Percentiles rank a stretch among this genome's conserved stretches.
Conservation (phyloP, 805 yeast genomes). For the Blastobotrys americana region DNA sequence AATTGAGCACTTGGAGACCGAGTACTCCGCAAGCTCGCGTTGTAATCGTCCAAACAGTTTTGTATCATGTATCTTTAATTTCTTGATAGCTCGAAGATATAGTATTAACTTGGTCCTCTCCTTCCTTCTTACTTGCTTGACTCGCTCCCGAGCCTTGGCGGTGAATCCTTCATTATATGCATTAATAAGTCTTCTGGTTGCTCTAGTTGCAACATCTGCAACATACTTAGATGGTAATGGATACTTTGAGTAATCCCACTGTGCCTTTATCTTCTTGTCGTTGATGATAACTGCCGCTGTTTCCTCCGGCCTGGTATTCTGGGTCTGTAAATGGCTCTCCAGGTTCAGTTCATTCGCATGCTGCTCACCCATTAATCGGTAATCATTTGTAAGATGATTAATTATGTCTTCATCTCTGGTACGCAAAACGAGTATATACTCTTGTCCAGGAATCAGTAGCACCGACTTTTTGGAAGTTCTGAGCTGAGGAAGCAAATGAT, state of each 20-base stretch:
- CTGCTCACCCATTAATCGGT: neutral
- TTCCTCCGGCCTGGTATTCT: no score
- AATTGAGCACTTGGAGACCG: no score
- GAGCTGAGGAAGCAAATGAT: neutral
- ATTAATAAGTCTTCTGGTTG: neutral
- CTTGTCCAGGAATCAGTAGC: neutral
- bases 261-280: neutral
- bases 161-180: neutral
- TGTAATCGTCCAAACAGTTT: constrained; percentile 8
- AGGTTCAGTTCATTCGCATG: neutral
- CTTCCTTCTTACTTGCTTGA: neutral
- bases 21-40: constrained; percentile 24
- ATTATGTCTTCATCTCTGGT: neutral
- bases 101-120: constrained; percentile 15
- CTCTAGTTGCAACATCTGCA: neutral
- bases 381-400: neutral
- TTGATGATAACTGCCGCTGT: neutral
- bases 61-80: constrained; percentile 5
- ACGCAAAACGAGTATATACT: neutral
- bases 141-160: neutral
- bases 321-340: no score
- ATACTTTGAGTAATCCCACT: neutral
- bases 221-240: neutral
- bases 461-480: neutral
- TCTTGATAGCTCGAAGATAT: constrained; percentile 20